A percentile compares a stretch with the other conserved stretches of the same genome.
These are phyloP conservation scores for Skeletonema marinoi DNA, from an alignment of 108 stramenopile species.

Conservation along the genomic window DNA sequence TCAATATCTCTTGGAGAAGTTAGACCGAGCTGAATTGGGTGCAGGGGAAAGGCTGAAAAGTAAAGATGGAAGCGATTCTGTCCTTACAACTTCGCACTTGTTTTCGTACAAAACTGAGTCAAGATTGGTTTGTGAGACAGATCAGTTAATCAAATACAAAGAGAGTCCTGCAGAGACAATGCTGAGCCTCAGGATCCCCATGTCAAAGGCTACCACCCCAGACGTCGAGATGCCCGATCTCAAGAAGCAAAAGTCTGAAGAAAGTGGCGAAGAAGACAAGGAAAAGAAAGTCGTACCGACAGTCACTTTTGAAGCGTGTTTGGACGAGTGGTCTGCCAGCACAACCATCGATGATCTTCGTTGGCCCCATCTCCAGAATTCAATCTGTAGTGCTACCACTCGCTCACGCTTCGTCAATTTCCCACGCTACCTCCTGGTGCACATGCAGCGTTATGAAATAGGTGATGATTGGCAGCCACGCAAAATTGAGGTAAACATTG, in stretches of 20 bases:
- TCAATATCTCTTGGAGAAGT: slow-evolving; percentile 86
- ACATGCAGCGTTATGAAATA: slow-evolving; percentile 92
- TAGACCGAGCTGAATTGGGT: slow-evolving; percentile 79
- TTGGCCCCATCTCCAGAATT: slow-evolving; percentile 76
- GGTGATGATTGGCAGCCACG: slow-evolving; percentile 92
- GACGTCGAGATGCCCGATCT: slow-evolving; percentile 57
- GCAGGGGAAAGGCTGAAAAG: slow-evolving; percentile 32
- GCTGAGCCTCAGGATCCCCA: slow-evolving; percentile 84
- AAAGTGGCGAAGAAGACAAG: slow-evolving; percentile 50
- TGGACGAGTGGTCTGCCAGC: slow-evolving; percentile 80
- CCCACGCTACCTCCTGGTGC: slow-evolving; percentile 93
- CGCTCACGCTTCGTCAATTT: slow-evolving; percentile 81
- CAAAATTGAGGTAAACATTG: slow-evolving; percentile 96
- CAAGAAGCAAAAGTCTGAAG: slow-evolving; percentile 60
- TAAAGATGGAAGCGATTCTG: slow-evolving; percentile 26
- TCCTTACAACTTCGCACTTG: slow-evolving; percentile 55
- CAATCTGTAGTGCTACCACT: slow-evolving; percentile 59
- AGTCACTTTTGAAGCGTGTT: slow-evolving; percentile 82
- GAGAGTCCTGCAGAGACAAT: slow-evolving; percentile 68
- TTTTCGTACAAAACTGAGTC: slow-evolving; percentile 86
- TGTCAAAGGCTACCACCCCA: slow-evolving; percentile 74
- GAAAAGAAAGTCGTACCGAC: slow-evolving; percentile 77
- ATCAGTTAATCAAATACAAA: slow-evolving; percentile 79
- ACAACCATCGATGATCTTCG: slow-evolving; percentile 74
- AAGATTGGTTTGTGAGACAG: slow-evolving; percentile 75